Conservation (phyloP, 2,329 filamentous ascomycete species). For the Dactylonectria macrodidyma region DNA sequence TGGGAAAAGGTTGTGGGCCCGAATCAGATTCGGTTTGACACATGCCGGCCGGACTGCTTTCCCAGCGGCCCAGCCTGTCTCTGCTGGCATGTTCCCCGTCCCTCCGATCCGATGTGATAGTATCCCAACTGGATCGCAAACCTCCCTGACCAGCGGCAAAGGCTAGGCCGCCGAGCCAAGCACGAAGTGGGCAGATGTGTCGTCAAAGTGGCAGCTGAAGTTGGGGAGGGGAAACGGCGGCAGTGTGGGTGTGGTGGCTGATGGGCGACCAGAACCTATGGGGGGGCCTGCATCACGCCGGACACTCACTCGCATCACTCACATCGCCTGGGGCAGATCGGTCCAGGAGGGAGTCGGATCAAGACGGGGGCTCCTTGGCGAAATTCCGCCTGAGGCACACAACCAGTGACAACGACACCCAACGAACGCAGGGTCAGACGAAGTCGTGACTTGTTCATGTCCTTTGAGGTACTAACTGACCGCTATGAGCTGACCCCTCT, state of each 20-base stretch:
- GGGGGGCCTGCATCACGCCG: slow-evolving; percentile 9
- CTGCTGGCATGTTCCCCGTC: slow-evolving; percentile 25
- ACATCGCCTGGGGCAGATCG: slow-evolving; percentile 16
- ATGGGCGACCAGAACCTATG: neutral
- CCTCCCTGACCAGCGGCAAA: slow-evolving; percentile 2
- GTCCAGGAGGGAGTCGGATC: slow-evolving; percentile 2
- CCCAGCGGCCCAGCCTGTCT: slow-evolving; percentile 4
- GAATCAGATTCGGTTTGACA: slow-evolving; percentile 11
- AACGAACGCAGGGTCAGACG: neutral
- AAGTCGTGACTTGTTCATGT: neutral
- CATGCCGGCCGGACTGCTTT: slow-evolving; percentile 10
- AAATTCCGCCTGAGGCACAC: slow-evolving; percentile 26
- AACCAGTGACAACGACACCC: slow-evolving; percentile 14
- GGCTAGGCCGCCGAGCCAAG: slow-evolving; percentile 20
- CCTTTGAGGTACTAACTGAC: slow-evolving; percentile 10
- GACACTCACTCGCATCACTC: slow-evolving; percentile 12
- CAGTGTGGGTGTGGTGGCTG: neutral
- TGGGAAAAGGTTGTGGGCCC: slow-evolving; percentile 14
- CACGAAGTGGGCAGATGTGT: slow-evolving; percentile 29
- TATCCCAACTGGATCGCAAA: slow-evolving; percentile 10
- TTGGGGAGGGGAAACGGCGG: slow-evolving; percentile 1
- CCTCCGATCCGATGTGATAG: neutral
- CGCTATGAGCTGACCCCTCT: slow-evolving; percentile 2
- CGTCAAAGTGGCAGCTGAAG: slow-evolving; percentile 21
- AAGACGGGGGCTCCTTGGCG: slow-evolving; percentile 11